phyloP scores from a whole-genome alignment of 108 stramenopile genomes.

The Schizochytrium sp. region DNA sequence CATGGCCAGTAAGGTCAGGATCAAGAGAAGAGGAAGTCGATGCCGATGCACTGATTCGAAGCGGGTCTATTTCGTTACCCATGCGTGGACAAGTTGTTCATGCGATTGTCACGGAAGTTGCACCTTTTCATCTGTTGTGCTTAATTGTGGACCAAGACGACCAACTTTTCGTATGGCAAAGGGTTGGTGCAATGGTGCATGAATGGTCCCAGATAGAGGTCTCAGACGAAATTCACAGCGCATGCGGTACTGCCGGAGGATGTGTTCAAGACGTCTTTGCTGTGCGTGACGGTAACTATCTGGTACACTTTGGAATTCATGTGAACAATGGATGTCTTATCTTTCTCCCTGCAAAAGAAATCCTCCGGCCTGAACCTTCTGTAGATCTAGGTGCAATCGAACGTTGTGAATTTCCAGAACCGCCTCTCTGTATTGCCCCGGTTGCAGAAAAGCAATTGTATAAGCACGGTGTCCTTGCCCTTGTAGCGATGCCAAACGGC shows the following conservation, averaged over 20 bases:
- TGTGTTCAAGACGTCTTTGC: neutral
- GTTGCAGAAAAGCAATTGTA: constrained; percentile 34
- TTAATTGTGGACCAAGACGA: neutral
- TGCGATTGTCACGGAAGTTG: constrained; percentile 5
- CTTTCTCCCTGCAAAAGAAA: neutral
- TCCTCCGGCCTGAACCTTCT: neutral
- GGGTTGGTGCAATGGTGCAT: neutral
- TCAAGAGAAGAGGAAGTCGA: constrained; percentile 29
- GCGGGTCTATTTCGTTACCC: constrained; percentile 11
- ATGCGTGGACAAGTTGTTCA: neutral
- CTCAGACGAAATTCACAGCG: neutral
- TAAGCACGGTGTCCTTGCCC: neutral
- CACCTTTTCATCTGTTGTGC: constrained; percentile 1
- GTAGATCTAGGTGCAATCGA: neutral
- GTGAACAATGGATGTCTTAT: neutral
- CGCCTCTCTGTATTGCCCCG: neutral
- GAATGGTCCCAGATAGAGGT: neutral
- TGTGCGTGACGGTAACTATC: neutral
- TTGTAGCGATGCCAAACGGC: neutral
- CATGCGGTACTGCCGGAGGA: neutral
- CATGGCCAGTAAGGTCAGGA: constrained; percentile 44
- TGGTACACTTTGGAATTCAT: neutral
- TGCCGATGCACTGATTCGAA: constrained; percentile 32
- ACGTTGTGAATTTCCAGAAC: neutral
- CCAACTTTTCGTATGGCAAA: neutral